phyloP scores from a whole-genome alignment of 164 flowering plant genomes.

The Umbilicus rupestris region DNA sequence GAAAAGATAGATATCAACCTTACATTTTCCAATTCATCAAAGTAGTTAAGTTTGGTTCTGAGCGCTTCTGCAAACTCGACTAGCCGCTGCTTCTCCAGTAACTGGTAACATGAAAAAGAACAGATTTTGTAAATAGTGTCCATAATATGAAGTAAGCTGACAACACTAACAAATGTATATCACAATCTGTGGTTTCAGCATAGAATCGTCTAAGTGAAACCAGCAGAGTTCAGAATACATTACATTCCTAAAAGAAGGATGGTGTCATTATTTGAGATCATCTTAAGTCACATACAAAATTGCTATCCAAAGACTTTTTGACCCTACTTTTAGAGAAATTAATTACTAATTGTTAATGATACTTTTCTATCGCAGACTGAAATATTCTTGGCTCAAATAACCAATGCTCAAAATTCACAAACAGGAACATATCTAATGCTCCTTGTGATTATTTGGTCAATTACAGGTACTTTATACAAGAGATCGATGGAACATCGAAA shows the following conservation, averaged over 20 bases:
- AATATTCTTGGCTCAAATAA: background rate
- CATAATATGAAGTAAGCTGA: background rate
- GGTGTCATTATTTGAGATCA: background rate
- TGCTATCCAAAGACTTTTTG: background rate
- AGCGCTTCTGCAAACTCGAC: conserved; percentile 92
- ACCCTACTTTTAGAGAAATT: too few relatives aligned
- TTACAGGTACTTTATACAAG: too few relatives aligned
- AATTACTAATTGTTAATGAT: too few relatives aligned
- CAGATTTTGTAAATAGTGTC: background rate
- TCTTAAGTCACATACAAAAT: background rate
- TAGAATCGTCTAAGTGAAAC: too few relatives aligned
- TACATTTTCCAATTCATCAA: conserved; percentile 99
- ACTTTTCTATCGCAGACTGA: too few relatives aligned
- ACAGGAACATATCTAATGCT: too few relatives aligned
- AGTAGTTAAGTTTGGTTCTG: conserved; percentile 83
- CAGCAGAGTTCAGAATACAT: too few relatives aligned
- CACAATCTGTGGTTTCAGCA: too few relatives aligned
- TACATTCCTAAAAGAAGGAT: background rate
- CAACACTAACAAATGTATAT: too few relatives aligned
- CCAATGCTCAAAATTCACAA: too few relatives aligned
- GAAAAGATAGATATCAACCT: conserved; percentile 36
- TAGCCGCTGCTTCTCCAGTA: conserved; percentile 80
- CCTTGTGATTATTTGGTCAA: too few relatives aligned
- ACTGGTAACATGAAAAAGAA: conserved; percentile 24
- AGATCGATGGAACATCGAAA: background rate